Conservation (phyloP, 495 filamentous ascomycete genomes). For the Hypoxylon fuscum region DNA sequence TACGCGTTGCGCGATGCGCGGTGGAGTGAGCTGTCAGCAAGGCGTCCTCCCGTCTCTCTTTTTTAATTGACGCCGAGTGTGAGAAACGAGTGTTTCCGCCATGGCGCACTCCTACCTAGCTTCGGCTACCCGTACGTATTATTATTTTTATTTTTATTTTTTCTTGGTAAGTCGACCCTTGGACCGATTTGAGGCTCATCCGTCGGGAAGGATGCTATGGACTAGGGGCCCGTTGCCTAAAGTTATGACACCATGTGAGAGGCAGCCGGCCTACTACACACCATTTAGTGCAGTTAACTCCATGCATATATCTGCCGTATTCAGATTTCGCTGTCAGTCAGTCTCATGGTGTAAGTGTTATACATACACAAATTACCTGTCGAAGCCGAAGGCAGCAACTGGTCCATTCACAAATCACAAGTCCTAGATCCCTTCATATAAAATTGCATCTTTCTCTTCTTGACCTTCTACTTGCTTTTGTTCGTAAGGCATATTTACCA, state of each 20-base stretch:
- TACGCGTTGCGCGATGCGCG: constrained; percentile 28
- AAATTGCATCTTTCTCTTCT: constrained; percentile 22
- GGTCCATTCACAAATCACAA: constrained; percentile 35
- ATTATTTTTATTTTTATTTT: constrained; percentile 2
- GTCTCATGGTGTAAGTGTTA: constrained; percentile 38
- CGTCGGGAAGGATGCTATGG: constrained; percentile 34
- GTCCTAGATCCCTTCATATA: constrained; percentile 21
- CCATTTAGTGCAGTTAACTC: constrained; percentile 31
- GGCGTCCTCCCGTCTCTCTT: not conserved
- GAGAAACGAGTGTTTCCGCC: constrained; percentile 37
- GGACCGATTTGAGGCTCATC: constrained; percentile 41
- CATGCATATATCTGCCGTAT: constrained; percentile 35
- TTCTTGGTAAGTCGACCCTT: constrained; percentile 33
- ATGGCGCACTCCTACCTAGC: constrained; percentile 22
- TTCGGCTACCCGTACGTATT: constrained; percentile 11
- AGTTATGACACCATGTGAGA: constrained; percentile 45
- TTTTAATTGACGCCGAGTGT: constrained; percentile 21
- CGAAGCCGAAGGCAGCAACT: constrained; percentile 29
- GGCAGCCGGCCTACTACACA: constrained; percentile 39
- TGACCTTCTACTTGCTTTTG: constrained; percentile 7
- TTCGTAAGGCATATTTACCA: constrained; percentile 5
- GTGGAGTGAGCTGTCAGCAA: constrained; percentile 17
- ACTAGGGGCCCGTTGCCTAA: constrained; percentile 41
- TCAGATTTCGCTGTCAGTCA: constrained; percentile 25
- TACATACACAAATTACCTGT: constrained; percentile 29